These are phyloP conservation scores for Cymodocea nodosa DNA, from an alignment of 116 monocot genomes.

Conservation along the genomic window DNA sequence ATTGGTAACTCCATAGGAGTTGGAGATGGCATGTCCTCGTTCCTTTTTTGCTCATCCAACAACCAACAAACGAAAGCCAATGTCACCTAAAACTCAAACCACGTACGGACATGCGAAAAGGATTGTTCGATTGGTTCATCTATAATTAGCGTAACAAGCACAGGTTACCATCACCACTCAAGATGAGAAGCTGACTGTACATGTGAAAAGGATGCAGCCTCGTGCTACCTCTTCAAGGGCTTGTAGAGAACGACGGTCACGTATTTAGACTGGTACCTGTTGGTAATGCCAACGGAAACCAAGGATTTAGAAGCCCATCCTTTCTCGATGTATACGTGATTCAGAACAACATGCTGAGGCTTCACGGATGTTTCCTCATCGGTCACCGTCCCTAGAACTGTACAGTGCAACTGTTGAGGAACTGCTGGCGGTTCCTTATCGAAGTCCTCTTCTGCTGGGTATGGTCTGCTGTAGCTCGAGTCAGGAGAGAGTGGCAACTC, in stretches of 20 bases:
- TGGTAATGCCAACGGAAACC: conserved; percentile 61
- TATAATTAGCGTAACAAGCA: conserved; percentile 6
- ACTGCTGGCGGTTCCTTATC: conserved; percentile 73
- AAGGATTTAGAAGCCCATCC: conserved; percentile 52
- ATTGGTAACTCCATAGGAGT: no score
- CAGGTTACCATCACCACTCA: conserved; percentile 1
- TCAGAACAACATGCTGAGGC: conserved; percentile 72
- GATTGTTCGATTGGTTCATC: conserved; percentile 3
- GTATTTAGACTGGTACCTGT: conserved; percentile 68
- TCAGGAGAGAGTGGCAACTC: conserved; percentile 65
- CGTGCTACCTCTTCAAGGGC: conserved; percentile 26
- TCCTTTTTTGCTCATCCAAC: no score
- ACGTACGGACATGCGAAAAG: neutral
- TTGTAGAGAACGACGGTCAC: conserved; percentile 78
- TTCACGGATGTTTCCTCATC: conserved; percentile 20
- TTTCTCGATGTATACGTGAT: conserved; percentile 81
- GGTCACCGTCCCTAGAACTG: conserved; percentile 30
- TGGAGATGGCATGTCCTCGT: no score
- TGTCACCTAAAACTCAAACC: no score
- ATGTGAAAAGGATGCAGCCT: neutral
- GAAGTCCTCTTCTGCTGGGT: conserved; percentile 59
- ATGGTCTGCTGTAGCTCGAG: conserved; percentile 39
- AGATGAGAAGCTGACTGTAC: conserved; percentile 1
- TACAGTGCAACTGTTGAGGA: conserved; percentile 67
- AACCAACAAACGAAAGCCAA: no score